Base-by-base conservation (phyloP, 1,284 basidiomycete species). In the Omphalotus olearius region DNA sequence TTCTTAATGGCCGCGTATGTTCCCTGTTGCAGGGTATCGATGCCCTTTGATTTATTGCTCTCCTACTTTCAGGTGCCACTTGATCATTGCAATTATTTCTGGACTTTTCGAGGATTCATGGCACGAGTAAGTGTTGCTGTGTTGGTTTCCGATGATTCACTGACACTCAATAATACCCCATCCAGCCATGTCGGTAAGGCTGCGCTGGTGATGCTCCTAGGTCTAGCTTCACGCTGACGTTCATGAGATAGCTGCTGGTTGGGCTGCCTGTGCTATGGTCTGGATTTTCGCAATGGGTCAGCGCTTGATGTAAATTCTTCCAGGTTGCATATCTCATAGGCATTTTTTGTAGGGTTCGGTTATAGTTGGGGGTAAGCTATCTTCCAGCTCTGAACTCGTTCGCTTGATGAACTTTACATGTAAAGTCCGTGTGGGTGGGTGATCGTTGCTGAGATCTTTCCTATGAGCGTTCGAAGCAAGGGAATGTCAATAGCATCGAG, bases 401-500 rank as follows among this genome's bases (percentile, higher is more conserved):
- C 69, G 82, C 83, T 50, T 80, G 10, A 28, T 16, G 39, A 26
- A 25, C 30, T 6, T 37, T 28, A 18, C 17, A 17, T 23, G 3
- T 35, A 33, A n/a, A 50, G 75, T 20, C 83, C 83, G 6, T 83
- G 81, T 57, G 70, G 79, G 16, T 85, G 83, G 83, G 82, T 85
- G 61, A 63, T 85, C 41, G 77, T 83, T 11, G 78, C 83, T 6
- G 83, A 75, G 69, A 83, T 85, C 47, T 85, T 80, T 80, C 83
- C 82, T 14, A 61, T 86, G 54, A 81, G 76, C 56, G 73, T 84
- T 50, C 82, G 83, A 53, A 80, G 83, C 45, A 86, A 86, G 65
- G 84, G 83, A 35, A 61, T 86, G 37, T 85, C 83, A 1, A 83
- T 87, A 47, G 79, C 81, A 4, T 79, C 83, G 10, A 85, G 83